A percentile compares a stretch with the other conserved stretches of the same genome.
Evolutionary conservation across 306 rosid species (phyloP).

Genomic region (Trifolium fragiferum): DNA sequence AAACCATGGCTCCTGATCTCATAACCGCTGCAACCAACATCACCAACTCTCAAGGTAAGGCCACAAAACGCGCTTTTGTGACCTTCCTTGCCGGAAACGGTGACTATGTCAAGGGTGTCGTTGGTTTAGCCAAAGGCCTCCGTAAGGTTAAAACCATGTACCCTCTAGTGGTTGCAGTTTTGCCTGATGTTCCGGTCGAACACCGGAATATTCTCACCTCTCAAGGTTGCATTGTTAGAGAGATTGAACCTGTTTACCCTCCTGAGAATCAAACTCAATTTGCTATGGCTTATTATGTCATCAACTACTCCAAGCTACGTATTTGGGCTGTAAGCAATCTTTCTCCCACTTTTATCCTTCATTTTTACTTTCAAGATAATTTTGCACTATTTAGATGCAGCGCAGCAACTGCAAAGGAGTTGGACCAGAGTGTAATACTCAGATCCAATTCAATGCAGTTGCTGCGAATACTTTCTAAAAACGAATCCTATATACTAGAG

Average conservation of each 20-base stretch:
- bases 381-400: background rate
- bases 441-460: no score
- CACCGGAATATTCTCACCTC: conserved; percentile 65
- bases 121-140: conserved; percentile 83
- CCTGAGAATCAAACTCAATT: conserved; percentile 76
- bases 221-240: conserved; percentile 74
- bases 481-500: background rate
- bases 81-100: conserved; percentile 84
- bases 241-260: conserved; percentile 75
- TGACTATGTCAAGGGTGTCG: conserved; percentile 83
- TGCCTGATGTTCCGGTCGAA: conserved; percentile 81
- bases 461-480: background rate
- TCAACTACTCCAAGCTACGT: conserved; percentile 90
- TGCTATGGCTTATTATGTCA: conserved; percentile 90
- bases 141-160: conserved; percentile 63
- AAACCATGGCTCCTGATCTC: conserved; percentile 65
- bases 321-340: conserved; percentile 58
- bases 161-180: conserved; percentile 78
- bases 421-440: no score
- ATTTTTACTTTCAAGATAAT: background rate
- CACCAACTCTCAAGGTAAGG: conserved; percentile 18
- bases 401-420: no score
- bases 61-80: conserved; percentile 60
- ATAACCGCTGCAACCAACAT: conserved; percentile 16
- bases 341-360: background rate